Base-by-base conservation (phyloP, 768 basidiomycete genomes). In the Termitomyces sp. region DNA sequence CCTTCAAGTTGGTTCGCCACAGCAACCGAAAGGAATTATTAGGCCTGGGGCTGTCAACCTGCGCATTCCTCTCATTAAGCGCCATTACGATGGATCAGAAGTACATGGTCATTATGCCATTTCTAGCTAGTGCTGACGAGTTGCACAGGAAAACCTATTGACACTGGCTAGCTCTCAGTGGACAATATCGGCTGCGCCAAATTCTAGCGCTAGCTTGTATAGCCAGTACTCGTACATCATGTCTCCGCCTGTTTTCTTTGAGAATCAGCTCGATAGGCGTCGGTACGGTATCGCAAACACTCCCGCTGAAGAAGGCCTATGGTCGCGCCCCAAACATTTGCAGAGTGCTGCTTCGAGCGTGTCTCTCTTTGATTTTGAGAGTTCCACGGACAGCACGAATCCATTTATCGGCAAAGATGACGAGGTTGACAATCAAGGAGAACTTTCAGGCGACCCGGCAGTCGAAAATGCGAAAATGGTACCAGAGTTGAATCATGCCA, bases 211-310 rank as follows among this genome's bases (percentile, higher is more conserved):
- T 7, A 68, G 67, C 42, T 32, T 54, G 32, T 66, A 65, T 48
- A 68, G 67, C 40, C 64, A 68, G 30, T 60, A 54, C 3, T 68
- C 64, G 5, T 66, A 59, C 35, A 28, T 14, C 12, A 19, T 45
- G 10, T 60, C 62, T 6, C 63, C 61, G n/a, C 54, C 52, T 30
- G 28, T 52, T 16, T 63, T 63, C 46, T 54, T 40, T 30, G 61
- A 63, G 42, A 52, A 25, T 7, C 56, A 45, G 25, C 46, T 65
- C 42, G 59, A 68, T 30, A 50, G 61, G 16, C 62, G 65, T 23
- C 61, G 65, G 2, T 66, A 65, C 41, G 65, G 43, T 14, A 48
- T 68, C 12, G 61, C 60, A 19, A 48, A 58, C 11, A 68, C 64
- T 23, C 64, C 67, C 14, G 45, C 56, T 19, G 50, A 56, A 28